phyloP scores from a whole-genome alignment of 2,329 filamentous ascomycete genomes.

The Celoporthe dispersa region DNA sequence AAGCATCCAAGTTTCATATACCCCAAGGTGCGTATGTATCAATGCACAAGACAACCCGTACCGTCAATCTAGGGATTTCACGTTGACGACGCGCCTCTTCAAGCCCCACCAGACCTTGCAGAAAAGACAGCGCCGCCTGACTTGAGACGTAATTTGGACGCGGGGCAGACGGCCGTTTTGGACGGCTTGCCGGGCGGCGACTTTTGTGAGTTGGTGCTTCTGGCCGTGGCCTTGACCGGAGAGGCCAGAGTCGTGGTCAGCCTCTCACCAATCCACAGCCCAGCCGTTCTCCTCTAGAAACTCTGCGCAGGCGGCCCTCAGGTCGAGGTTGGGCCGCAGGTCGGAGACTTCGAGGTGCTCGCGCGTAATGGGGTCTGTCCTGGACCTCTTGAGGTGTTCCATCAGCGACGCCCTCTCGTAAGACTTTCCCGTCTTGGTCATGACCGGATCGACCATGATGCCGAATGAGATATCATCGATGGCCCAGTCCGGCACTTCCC shows the following conservation, averaged over 20 bases:
- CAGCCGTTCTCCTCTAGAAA: conserved; percentile 88
- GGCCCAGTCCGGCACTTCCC: conserved; percentile 74
- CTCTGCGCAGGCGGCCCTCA: conserved; percentile 82
- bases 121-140: conserved; percentile 12
- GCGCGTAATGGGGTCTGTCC: conserved; percentile 82
- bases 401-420: conserved; percentile 87
- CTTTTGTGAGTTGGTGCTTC: background rate
- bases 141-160: background rate
- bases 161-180: background rate
- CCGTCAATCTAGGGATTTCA: conserved; percentile 11
- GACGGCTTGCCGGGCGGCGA: too few species aligned
- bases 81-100: conserved; percentile 11
- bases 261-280: conserved; percentile 81
- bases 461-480: conserved; percentile 78
- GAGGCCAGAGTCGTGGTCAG: conserved; percentile 16
- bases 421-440: conserved; percentile 85
- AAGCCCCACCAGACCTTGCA: conserved; percentile 23
- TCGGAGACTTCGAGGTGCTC: conserved; percentile 72
- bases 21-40: background rate
- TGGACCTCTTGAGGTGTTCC: conserved; percentile 78
- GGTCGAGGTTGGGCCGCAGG: conserved; percentile 77
- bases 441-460: conserved; percentile 73
- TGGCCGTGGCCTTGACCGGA: conserved; percentile 1
- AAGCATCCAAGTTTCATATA: background rate
- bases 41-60: background rate